Base-by-base conservation (phyloP, 2,329 filamentous ascomycete species). In the Verticillium dahliae region DNA sequence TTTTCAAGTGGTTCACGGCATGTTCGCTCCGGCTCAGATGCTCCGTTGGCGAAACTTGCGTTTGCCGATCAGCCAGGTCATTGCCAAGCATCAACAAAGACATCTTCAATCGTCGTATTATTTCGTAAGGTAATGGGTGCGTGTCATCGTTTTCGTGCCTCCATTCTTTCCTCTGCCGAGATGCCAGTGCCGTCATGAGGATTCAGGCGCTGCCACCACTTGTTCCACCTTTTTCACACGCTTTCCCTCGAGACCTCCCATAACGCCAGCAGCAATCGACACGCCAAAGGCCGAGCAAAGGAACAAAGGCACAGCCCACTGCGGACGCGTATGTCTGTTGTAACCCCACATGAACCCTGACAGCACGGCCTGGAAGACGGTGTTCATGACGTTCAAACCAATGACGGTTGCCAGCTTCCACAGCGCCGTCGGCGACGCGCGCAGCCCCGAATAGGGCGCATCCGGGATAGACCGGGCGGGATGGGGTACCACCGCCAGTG, bases 281-380 rank as follows among this genome's bases (percentile, higher is more conserved):
- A 89, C 85, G 22, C 87, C 80, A 69, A 87, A 92, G 2, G 86
- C 91, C 7, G 94, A 71, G 2, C 84, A 89, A n/a, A 96, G 89
- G 69, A 95, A 91, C 0, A 92, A 74, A 1, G 91, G 92, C 0
- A 90, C 93, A 13, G 87, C 83, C 91, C 91, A 96, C 27, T 84
- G 83, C 0, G 92, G 91, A n/a, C 92, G 80, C 22, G 89, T 76
- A 69, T 87, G 88, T 22, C 90, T 80, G 70, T 91, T 90, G 74
- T 90, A 79, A 1, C 85, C 87, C 90, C 90, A 96, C 92, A 96
- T 96, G 75, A 92, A 90, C 3, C 84, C 88, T 9, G 86, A 89
- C 1, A 96, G 80, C 18, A 85, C 81, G 45, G 81, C 81, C 73
- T 96, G 92, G 56, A 95, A 81, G 61, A 93, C 81, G 0, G 91